phyloP scores from a whole-genome alignment of 345 rosid genomes.

The Euphorbia tirucalli region DNA sequence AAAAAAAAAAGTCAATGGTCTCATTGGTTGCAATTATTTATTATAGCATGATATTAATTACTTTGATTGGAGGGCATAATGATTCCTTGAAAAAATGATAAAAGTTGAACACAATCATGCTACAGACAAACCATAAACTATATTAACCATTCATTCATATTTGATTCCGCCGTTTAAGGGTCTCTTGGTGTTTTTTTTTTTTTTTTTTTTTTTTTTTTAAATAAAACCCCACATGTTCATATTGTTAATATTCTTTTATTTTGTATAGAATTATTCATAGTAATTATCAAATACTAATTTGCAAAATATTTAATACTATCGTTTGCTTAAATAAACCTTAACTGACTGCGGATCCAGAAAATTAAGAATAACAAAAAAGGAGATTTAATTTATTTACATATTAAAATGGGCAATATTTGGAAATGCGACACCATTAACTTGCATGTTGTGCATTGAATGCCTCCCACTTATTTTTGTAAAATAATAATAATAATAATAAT shows the following conservation, averaged over 20 bases:
- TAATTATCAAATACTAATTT: too few relatives aligned
- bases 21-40: conserved; percentile 12
- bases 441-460: neutral
- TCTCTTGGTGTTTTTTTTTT: neutral
- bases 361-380: too few relatives aligned
- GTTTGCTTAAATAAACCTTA: too few relatives aligned
- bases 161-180: conserved; percentile 17
- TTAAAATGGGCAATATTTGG: neutral
- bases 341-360: neutral
- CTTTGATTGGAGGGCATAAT: conserved; percentile 2
- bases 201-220: neutral
- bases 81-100: neutral
- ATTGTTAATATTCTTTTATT: neutral
- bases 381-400: neutral
- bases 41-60: neutral
- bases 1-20: conserved; percentile 7
- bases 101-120: conserved; percentile 10
- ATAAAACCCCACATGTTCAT: neutral
- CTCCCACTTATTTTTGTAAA: too few relatives aligned
- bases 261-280: too few relatives aligned
- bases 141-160: conserved; percentile 4
- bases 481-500: too few relatives aligned
- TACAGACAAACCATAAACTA: neutral
- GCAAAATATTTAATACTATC: too few relatives aligned
- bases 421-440: neutral